Percentiles rank a stretch among this genome's conserved stretches.
These are phyloP conservation scores for Trichocladium uniseriatum DNA, from an alignment of 495 filamentous ascomycete species.

Conservation along the genomic window DNA sequence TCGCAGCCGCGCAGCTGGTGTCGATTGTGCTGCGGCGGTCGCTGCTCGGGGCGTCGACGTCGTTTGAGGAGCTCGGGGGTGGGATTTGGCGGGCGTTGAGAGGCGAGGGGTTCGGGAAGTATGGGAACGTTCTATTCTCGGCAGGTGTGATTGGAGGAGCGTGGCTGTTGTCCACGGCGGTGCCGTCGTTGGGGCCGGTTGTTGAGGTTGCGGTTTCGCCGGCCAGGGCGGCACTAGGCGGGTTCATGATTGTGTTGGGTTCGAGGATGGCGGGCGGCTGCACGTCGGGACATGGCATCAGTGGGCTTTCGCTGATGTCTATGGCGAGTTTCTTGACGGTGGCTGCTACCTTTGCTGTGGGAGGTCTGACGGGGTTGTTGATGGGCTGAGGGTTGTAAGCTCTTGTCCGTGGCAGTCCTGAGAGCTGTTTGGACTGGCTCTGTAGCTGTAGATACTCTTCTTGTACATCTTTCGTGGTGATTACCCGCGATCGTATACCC, in stretches of 20 bases:
- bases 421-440: too few relatives aligned
- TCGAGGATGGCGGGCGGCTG: constrained; percentile 48
- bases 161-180: constrained; percentile 19
- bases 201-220: constrained; percentile 22
- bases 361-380: constrained; percentile 22
- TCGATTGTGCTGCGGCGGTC: constrained; percentile 33
- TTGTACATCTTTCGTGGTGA: too few relatives aligned
- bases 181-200: constrained; percentile 20
- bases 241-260: constrained; percentile 43
- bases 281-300: constrained; percentile 52
- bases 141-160: constrained; percentile 38
- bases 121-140: constrained; percentile 35
- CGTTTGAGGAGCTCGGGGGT: constrained; percentile 44
- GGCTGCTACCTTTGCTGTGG: constrained; percentile 40
- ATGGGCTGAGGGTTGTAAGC: constrained; percentile 4
- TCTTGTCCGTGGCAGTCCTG: background rate
- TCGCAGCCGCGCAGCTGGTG: constrained; percentile 40
- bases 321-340: constrained; percentile 45
- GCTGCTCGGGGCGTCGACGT: constrained; percentile 43
- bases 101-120: constrained; percentile 14
- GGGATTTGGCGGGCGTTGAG: constrained; percentile 32
- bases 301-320: constrained; percentile 42
- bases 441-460: too few relatives aligned
- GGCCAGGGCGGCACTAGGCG: constrained; percentile 34
- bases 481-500: too few relatives aligned